These are phyloP conservation scores for Cutaneotrichosporon sp. DNA, from an alignment of 1,284 basidiomycete genomes.

Conservation along the genomic window DNA sequence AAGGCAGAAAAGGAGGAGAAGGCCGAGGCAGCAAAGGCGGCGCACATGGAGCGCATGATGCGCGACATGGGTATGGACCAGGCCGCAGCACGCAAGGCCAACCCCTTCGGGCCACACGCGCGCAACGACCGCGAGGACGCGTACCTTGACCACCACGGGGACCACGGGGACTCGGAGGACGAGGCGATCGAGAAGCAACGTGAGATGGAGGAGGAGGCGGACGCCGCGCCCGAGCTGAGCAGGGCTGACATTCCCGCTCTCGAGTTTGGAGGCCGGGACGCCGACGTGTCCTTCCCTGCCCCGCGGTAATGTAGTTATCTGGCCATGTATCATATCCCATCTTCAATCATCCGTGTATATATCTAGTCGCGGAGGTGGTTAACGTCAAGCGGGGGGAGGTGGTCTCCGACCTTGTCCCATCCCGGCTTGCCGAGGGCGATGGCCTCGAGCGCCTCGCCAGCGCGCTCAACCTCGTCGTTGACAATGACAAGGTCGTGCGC, in stretches of 20 bases:
- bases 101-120: constrained; percentile 53
- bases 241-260: constrained; percentile 25
- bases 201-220: constrained; percentile 54
- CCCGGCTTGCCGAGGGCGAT: constrained; percentile 66
- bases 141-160: constrained; percentile 20
- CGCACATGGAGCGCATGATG: constrained; percentile 76
- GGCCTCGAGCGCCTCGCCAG: constrained; percentile 66
- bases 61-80: constrained; percentile 75
- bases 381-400: constrained; percentile 45
- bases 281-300: constrained; percentile 15
- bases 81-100: constrained; percentile 60
- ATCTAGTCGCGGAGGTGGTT: constrained; percentile 25
- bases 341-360: background rate
- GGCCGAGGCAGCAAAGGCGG: constrained; percentile 65
- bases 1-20: constrained; percentile 58
- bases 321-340: background rate
- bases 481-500: constrained; percentile 83
- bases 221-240: constrained; percentile 46
- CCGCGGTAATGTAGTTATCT: constrained; percentile 9
- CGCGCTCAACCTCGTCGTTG: constrained; percentile 84
- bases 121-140: constrained; percentile 49
- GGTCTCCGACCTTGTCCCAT: constrained; percentile 46
- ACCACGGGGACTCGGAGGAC: constrained; percentile 53
- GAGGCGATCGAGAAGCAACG: constrained; percentile 55
- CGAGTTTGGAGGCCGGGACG: constrained; percentile 17